Base-by-base conservation (phyloP, 805 yeast genomes). In the Maudiozyma pseudohumilis region DNA sequence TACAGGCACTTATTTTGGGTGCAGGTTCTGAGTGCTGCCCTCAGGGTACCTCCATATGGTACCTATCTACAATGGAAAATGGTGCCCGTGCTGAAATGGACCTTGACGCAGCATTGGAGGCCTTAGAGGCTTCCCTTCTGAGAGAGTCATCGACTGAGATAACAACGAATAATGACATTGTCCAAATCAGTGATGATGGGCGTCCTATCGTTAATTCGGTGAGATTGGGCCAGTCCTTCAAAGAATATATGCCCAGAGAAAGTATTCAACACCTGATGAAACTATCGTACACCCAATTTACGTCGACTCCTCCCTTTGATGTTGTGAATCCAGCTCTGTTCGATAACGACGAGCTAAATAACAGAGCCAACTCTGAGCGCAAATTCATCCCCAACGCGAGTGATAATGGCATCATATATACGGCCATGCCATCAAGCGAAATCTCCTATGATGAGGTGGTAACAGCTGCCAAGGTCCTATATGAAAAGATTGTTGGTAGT, bases 361-460 rank as follows among this genome's bases (percentile, higher is more conserved):
- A 16, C 12, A 26, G 37, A 13, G 16, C 20, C 2, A 33, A 18
- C 10, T 16, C 35, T 2, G 13, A 15, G 6, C 22, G 29, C 7
- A 41, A 47, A 37, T 48, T 44, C 26, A 47, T 59, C 22, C 57
- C 59, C 9, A 64, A 62, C 15, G 66, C 71, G 7, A 65, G 69
- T 29, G 77, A 73, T 45, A 56, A 66, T 38, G 73, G 68, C 3
- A 60, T 72, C 5, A 48, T 73, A 6, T 72, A 69, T 48, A 66
- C 77, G 0, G 64, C 77, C 34, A 74, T 82, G 75, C 94, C 94
- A 18, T 77, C 88, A 1, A 68, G 82, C 6, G 97, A 89, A 53
- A 71, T 92, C 22, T 80, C 95, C 27, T 89, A 87, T 58, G 96
- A 89, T 56, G 97, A 96, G 22, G 74, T 84, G 4, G 74, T 89